A percentile compares a stretch with the other conserved stretches of the same genome.
Conservation (phyloP, 495 filamentous ascomycete genomes). For the Penicillium salamii region DNA sequence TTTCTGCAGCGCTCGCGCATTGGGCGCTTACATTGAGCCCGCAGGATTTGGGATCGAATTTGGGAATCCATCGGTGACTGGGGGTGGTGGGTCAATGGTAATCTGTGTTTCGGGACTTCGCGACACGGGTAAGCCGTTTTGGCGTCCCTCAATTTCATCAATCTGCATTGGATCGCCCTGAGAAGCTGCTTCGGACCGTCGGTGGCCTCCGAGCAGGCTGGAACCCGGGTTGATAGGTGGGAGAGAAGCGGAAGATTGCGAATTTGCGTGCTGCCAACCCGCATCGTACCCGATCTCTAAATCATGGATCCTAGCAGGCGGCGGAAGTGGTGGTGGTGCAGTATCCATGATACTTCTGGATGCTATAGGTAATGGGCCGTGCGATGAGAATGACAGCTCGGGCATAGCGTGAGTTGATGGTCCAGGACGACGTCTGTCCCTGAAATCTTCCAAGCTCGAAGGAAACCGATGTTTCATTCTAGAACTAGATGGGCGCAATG, state of each 20-base stretch:
- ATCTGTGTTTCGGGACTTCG: conserved; percentile 41
- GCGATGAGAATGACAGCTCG: conserved; percentile 34
- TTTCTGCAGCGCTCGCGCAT: background rate
- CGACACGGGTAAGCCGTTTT: conserved; percentile 26
- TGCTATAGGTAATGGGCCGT: conserved; percentile 56
- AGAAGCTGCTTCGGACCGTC: conserved; percentile 28
- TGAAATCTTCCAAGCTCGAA: conserved; percentile 52
- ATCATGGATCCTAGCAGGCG: conserved; percentile 54
- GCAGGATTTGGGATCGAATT: conserved; percentile 38
- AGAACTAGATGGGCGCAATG: conserved; percentile 34
- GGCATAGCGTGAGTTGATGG: conserved; percentile 27
- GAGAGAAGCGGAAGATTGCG: conserved; percentile 27
- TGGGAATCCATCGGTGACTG: conserved; percentile 43
- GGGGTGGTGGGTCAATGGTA: conserved; percentile 46
- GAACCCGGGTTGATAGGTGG: conserved; percentile 53
- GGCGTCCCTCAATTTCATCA: conserved; percentile 38
- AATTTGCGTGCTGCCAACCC: conserved; percentile 60
- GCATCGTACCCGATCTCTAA: conserved; percentile 55
- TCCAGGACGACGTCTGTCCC: conserved; percentile 22
- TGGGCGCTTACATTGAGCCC: conserved; percentile 44
- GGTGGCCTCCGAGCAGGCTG: conserved; percentile 51
- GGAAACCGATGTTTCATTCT: conserved; percentile 58
- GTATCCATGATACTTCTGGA: conserved; percentile 42
- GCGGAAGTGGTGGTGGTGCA: conserved; percentile 62
- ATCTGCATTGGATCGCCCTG: conserved; percentile 39